phyloP scores from a whole-genome alignment of 257 asterid species.

The Fraxinus americana region DNA sequence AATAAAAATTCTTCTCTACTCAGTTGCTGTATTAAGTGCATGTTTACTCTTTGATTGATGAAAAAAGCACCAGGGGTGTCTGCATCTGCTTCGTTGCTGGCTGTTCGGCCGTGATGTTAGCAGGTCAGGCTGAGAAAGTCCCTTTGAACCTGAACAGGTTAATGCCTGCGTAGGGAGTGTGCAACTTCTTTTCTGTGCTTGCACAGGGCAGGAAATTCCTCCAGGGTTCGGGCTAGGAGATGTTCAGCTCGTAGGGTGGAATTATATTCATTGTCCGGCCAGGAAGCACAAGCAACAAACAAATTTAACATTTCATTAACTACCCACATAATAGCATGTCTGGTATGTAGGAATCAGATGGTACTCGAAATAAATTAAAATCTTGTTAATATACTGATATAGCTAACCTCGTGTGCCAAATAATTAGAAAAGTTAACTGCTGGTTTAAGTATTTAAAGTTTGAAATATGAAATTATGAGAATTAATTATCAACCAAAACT shows the following conservation, averaged over 20 bases:
- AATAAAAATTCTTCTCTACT: conserved; percentile 20
- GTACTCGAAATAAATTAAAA: too few relatives aligned
- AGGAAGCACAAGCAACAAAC: background rate
- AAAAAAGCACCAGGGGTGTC: conserved; percentile 97
- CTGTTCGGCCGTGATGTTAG: conserved; percentile 37
- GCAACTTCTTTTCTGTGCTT: conserved; percentile 58
- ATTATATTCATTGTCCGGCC: background rate
- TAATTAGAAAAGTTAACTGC: too few relatives aligned
- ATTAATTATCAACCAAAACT: background rate
- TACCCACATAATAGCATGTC: too few relatives aligned
- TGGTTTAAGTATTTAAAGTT: too few relatives aligned
- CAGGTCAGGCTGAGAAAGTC: conserved; percentile 93
- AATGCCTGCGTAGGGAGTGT: conserved; percentile 99
- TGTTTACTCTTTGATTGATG: conserved; percentile 47
- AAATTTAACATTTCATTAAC: background rate
- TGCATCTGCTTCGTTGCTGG: conserved; percentile 53
- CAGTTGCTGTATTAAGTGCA: conserved; percentile 12
- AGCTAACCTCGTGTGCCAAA: too few relatives aligned
- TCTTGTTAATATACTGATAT: too few relatives aligned
- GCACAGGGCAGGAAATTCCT: conserved; percentile 58
- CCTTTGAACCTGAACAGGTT: conserved; percentile 99
- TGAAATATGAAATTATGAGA: too few relatives aligned
- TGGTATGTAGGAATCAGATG: too few relatives aligned
- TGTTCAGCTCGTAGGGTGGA: conserved; percentile 5
- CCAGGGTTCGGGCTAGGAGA: conserved; percentile 16